Evolutionary conservation across 2,329 filamentous ascomycete species (phyloP), one percentile per base, ranked within the genome.

Genomic region (Periglandula ipomoeae): DNA sequence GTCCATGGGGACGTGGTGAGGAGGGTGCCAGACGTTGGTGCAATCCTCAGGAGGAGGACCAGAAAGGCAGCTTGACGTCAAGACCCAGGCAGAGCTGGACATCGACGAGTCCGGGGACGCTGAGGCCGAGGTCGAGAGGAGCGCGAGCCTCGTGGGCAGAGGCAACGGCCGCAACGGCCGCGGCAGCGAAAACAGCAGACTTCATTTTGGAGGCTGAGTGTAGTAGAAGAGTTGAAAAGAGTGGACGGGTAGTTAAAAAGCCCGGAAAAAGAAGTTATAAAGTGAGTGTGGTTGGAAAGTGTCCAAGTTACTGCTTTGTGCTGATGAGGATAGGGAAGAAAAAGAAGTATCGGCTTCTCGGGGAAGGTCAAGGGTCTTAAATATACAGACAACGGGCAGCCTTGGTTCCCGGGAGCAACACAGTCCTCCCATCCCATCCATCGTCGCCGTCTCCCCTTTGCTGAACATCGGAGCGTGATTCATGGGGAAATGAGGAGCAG

Each of bases 1-100:
- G 47, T 69, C 66, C 24, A 69, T 69, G 55, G 56, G 53, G 48
- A 67, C 56, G 24, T 57, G 53, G 58, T 70, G 67, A 11, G 64
- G 50, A 44, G 67, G 66, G 56, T 70, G 67, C 63, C 61, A 69
- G 54, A 63, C 50, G 54, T 62, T 54, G 53, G 48, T 56, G 55
- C 56, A 58, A 52, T 52, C 62, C 1, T 51, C 24, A 11, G 58
- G 52, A 9, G 66, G 63, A 2, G 43, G 50, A n/a, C 26, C 11
- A 2, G 30, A 27, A 41, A 61, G 62, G 53, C 57, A 58, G 46
- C 48, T 50, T 49, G 39, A 58, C 23, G 27, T 55, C 46, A 24
- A 54, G 45, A 19, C 52, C 53, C n/a, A 57, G 30, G 52, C 53
- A 56, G 20, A 52, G 11, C 9, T 52, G 35, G 17, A 50, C 30